phyloP scores from a whole-genome alignment of 805 yeast species.

The Kodamaea restingae region DNA sequence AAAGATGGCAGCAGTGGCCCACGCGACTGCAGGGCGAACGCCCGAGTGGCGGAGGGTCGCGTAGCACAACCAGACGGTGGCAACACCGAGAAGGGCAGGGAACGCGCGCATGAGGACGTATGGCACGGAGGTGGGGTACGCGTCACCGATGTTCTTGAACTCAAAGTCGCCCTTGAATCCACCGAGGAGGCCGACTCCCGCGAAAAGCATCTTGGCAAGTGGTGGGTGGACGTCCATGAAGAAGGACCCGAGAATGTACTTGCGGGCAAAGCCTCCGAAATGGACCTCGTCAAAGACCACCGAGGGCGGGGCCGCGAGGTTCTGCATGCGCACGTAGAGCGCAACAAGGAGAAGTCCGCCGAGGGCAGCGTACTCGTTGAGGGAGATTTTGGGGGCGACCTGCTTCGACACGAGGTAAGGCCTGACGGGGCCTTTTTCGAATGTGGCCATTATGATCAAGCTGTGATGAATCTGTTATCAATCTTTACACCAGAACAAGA shows the following conservation, averaged over 20 bases:
- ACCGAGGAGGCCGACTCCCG: conserved; percentile 61
- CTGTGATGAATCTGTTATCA: no score
- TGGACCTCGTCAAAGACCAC: conserved; percentile 93
- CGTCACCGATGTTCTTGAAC: conserved; percentile 63
- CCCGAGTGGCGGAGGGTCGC: conserved; percentile 71
- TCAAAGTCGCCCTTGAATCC: conserved; percentile 71
- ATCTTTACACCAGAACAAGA: no score
- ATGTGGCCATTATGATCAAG: no score
- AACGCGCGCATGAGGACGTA: conserved; percentile 66
- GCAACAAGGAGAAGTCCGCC: conserved; percentile 49
- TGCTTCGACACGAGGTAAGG: conserved; percentile 39
- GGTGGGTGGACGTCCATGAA: conserved; percentile 83
- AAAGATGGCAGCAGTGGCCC: conserved; percentile 52
- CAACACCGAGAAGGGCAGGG: conserved; percentile 65
- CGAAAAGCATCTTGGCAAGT: conserved; percentile 69
- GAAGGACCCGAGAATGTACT: conserved; percentile 62
- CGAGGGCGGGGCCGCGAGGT: conserved; percentile 64
- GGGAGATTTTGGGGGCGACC: conserved; percentile 14
- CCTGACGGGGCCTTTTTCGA: conserved; percentile 44
- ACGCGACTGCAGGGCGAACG: conserved; percentile 59
- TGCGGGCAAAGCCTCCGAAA: conserved; percentile 93
- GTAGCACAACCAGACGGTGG: conserved; percentile 61
- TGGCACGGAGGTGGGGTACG: conserved; percentile 56
- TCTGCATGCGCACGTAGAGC: conserved; percentile 53
- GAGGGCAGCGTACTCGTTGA: conserved; percentile 23